phyloP scores from a whole-genome alignment of 2,329 filamentous ascomycete species.

The Phaeosphaeriaceae sp. region DNA sequence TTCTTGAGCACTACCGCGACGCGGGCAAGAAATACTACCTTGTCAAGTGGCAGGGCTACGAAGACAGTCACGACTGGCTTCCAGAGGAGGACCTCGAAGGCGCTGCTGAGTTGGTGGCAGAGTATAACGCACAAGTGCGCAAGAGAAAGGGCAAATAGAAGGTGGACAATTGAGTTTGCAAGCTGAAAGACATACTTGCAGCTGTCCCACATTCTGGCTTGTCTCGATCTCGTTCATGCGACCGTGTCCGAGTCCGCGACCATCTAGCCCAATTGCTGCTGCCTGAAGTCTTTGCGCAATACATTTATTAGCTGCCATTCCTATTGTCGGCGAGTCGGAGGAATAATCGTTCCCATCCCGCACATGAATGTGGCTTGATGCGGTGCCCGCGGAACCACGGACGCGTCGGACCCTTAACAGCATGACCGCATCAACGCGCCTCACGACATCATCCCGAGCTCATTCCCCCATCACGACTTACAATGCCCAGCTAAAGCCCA shows the following conservation, averaged over 20 bases:
- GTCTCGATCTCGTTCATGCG: too few relatives aligned
- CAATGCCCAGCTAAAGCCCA: neutral
- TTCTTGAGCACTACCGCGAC: constrained; percentile 33
- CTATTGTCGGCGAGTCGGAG: constrained; percentile 2
- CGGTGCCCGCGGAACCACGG: constrained; percentile 1
- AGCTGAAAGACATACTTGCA: neutral
- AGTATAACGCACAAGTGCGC: constrained; percentile 27
- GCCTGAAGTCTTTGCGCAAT: neutral
- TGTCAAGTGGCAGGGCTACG: constrained; percentile 45
- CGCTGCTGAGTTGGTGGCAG: constrained; percentile 32
- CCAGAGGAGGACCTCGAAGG: constrained; percentile 33
- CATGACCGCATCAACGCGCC: constrained; percentile 9
- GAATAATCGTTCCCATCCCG: neutral
- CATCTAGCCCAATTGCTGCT: neutral
- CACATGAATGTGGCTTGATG: neutral
- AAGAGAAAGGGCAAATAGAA: constrained; percentile 11
- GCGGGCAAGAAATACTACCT: constrained; percentile 33
- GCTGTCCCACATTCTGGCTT: too few relatives aligned
- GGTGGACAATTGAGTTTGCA: neutral
- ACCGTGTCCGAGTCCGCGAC: neutral
- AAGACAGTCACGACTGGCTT: constrained; percentile 42
- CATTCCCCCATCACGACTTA: neutral
- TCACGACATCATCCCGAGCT: neutral
- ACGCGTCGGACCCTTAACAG: constrained; percentile 7
- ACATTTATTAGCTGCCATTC: neutral